phyloP scores from a whole-genome alignment of 345 rosid genomes.

The Salix udensis region DNA sequence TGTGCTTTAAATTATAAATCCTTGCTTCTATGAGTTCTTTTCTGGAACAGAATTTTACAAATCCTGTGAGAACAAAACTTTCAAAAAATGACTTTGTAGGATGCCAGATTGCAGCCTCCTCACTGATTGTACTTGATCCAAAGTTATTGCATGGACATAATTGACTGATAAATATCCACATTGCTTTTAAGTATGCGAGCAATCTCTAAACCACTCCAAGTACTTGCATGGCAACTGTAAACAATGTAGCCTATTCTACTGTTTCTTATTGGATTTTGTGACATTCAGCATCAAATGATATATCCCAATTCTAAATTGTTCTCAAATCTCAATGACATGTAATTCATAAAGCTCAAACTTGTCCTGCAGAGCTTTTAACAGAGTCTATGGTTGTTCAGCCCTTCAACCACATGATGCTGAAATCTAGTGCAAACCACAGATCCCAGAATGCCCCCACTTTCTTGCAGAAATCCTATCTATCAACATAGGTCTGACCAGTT shows the following conservation, averaged over 20 bases:
- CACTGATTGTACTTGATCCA: neutral
- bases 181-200: neutral
- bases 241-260: too few relatives aligned
- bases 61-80: too few relatives aligned
- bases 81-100: too few relatives aligned
- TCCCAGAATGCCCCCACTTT: neutral
- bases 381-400: neutral
- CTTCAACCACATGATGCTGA: neutral
- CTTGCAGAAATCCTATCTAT: neutral
- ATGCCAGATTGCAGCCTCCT: neutral
- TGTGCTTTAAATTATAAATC: too few relatives aligned
- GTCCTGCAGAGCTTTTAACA: neutral
- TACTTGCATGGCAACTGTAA: too few relatives aligned
- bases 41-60: too few relatives aligned
- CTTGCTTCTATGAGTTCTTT: too few relatives aligned
- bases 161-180: neutral
- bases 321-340: neutral
- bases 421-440: neutral
- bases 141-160: neutral
- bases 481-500: conserved; percentile 2
- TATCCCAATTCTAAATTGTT: neutral
- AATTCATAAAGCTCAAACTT: conserved; percentile 3
- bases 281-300: too few relatives aligned
- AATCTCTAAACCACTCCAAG: neutral
- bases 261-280: too few relatives aligned